These are phyloP conservation scores for Amphirosellinia nigrospora DNA, from an alignment of 495 filamentous ascomycete genomes.

Conservation along the genomic window DNA sequence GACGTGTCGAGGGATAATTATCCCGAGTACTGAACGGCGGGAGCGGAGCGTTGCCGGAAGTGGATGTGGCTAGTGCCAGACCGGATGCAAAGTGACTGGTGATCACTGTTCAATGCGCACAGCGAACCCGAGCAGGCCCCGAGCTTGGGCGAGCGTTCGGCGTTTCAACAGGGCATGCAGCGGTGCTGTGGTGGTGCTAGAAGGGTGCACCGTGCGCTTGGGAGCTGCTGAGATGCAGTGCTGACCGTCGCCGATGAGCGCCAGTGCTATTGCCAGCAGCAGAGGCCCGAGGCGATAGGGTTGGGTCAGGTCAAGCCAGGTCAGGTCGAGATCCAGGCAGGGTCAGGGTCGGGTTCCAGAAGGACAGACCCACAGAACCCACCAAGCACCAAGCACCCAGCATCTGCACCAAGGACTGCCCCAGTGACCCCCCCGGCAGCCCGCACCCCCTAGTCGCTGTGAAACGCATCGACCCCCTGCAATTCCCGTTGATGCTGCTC, in stretches of 20 bases:
- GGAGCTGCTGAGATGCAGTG: too few relatives aligned
- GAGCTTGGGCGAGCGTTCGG: conserved; percentile 11
- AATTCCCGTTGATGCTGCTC: conserved; percentile 40
- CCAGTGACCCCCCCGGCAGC: conserved; percentile 4
- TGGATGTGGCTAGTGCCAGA: conserved; percentile 11
- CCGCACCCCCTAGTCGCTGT: conserved; percentile 35
- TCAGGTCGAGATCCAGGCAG: neutral
- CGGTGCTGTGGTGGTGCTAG: neutral
- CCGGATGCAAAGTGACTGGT: neutral
- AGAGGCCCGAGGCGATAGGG: neutral
- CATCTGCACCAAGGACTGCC: neutral
- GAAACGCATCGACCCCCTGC: conserved; percentile 43
- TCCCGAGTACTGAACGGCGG: neutral
- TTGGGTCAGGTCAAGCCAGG: conserved; percentile 1
- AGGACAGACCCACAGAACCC: neutral
- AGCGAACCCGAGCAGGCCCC: conserved; percentile 18
- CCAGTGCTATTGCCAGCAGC: too few relatives aligned
- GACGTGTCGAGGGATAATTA: conserved; percentile 5
- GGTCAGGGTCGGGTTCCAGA: conserved; percentile 13
- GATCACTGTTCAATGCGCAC: conserved; percentile 15
- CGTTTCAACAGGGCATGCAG: conserved; percentile 15
- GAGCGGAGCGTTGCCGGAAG: neutral
- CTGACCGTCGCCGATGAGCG: conserved; percentile 11
- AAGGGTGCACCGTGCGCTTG: conserved; percentile 10
- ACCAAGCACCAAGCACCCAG: too few relatives aligned